These are phyloP conservation scores for Pyrenophora tritici-repentis DNA, from an alignment of 2,329 filamentous ascomycete species.

Conservation along the genomic window DNA sequence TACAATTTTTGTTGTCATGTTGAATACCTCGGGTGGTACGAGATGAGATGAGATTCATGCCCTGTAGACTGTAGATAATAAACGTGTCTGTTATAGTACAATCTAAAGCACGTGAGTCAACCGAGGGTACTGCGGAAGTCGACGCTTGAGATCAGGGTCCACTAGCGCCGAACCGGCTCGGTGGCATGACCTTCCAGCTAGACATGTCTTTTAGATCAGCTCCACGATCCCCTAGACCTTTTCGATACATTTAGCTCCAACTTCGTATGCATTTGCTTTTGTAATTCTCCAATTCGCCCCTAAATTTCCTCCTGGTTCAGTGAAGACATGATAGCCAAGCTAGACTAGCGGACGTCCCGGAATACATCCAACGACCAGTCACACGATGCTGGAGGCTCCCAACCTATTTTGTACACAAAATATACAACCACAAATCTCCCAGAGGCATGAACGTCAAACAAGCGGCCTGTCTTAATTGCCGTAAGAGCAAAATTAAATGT, in stretches of 20 bases:
- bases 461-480: constrained; percentile 67
- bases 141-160: constrained; percentile 3
- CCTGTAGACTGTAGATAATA: too few relatives aligned
- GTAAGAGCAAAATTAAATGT: constrained; percentile 71
- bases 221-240: not conserved
- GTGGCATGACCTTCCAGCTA: constrained; percentile 2
- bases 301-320: not conserved
- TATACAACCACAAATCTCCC: not conserved
- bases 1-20: not conserved
- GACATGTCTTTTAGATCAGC: not conserved
- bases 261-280: not conserved
- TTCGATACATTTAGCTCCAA: not conserved
- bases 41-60: too few relatives aligned
- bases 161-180: constrained; percentile 7
- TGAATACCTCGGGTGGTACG: too few relatives aligned
- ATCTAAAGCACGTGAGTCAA: too few relatives aligned
- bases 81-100: too few relatives aligned
- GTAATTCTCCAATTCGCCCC: not conserved
- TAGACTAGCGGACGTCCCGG: not conserved
- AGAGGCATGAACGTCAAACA: constrained; percentile 38
- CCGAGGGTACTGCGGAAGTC: not conserved
- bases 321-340: not conserved
- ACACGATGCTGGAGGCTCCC: constrained; percentile 3
- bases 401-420: not conserved
- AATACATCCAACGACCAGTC: not conserved